Conservation (phyloP, 192 early-diverging fungal species). For the Rhizoclosmatium globosum region DNA sequence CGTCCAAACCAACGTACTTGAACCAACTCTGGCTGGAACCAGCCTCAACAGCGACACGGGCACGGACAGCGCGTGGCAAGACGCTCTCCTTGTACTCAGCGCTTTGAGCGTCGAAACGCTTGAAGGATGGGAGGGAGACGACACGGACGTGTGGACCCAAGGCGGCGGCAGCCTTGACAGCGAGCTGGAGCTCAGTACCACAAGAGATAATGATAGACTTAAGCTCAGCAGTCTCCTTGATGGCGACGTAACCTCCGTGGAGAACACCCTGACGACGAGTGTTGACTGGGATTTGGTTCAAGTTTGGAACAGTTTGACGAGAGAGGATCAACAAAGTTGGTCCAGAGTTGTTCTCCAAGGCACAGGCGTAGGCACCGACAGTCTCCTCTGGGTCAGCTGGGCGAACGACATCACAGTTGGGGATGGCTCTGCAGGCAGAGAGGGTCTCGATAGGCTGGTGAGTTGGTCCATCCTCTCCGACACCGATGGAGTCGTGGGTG, state of each 20-base stretch:
- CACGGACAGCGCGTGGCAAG: constrained; percentile 80
- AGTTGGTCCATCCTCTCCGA: constrained; percentile 98
- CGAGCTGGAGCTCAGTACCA: constrained; percentile 91
- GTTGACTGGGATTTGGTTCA: constrained; percentile 85
- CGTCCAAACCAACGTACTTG: constrained; percentile 78
- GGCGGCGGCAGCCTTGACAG: constrained; percentile 84
- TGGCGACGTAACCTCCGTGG: constrained; percentile 52
- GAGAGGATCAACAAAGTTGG: constrained; percentile 89
- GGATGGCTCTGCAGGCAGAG: constrained; percentile 86
- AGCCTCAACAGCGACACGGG: constrained; percentile 87
- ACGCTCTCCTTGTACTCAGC: constrained; percentile 83
- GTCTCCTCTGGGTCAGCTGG: constrained; percentile 54
- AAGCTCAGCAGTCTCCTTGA: constrained; percentile 70
- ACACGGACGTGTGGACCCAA: constrained; percentile 77
- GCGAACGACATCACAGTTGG: constrained; percentile 69
- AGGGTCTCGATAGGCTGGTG: constrained; percentile 98
- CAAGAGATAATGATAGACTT: constrained; percentile 78
- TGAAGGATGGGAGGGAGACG: constrained; percentile 94
- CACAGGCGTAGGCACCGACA: constrained; percentile 87
- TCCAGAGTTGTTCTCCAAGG: constrained; percentile 70
- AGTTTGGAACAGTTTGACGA: constrained; percentile 94
- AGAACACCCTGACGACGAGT: constrained; percentile 87
- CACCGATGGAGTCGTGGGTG: constrained; percentile 99
- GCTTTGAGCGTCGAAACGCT: constrained; percentile 86
- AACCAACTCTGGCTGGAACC: constrained; percentile 88